Percentiles rank a stretch among this genome's conserved stretches.
These are phyloP conservation scores for Chaetothyriales sp. DNA, from an alignment of 2,329 filamentous ascomycete species.

Conservation along the genomic window DNA sequence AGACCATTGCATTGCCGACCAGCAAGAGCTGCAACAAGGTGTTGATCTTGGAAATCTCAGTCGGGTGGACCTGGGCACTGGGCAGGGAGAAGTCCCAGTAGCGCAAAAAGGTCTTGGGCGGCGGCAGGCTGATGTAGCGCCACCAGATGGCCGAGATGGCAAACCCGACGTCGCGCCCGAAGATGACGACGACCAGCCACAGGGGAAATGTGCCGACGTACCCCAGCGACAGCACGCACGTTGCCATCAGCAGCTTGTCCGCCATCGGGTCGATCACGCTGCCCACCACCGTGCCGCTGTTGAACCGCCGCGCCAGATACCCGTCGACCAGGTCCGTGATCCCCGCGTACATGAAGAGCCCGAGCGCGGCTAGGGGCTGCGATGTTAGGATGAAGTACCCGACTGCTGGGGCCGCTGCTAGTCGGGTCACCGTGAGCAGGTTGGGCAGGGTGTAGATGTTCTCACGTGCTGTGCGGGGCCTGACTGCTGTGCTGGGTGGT, in stretches of 20 bases:
- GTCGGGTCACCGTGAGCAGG: conserved; percentile 71
- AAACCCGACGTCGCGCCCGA: conserved; percentile 73
- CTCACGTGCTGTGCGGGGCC: conserved; percentile 41
- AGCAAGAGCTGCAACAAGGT: conserved; percentile 80
- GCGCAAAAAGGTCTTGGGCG: conserved; percentile 76
- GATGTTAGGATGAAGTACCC: conserved; percentile 63
- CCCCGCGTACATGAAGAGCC: conserved; percentile 81
- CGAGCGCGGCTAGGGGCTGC: conserved; percentile 62
- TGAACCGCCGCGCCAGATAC: conserved; percentile 78
- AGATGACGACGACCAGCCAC: conserved; percentile 78
- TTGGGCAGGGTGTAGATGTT: conserved; percentile 98
- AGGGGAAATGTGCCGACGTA: conserved; percentile 74
- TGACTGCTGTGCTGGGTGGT: conserved; percentile 13
- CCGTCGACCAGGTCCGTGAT: conserved; percentile 86
- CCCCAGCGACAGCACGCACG: conserved; percentile 71
- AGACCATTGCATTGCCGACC: conserved; percentile 67
- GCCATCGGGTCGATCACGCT: conserved; percentile 94
- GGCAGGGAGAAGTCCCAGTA: conserved; percentile 97
- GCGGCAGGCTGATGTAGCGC: conserved; percentile 82
- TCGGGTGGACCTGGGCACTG: conserved; percentile 31
- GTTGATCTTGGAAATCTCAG: conserved; percentile 49
- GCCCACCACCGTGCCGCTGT: conserved; percentile 82
- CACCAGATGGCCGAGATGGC: conserved; percentile 84
- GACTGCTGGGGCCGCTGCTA: conserved; percentile 66
- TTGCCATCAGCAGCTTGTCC: conserved; percentile 90